Evolutionary conservation across 768 basidiomycete genomes (phyloP).

Genomic region (Nidula microcarpa): DNA sequence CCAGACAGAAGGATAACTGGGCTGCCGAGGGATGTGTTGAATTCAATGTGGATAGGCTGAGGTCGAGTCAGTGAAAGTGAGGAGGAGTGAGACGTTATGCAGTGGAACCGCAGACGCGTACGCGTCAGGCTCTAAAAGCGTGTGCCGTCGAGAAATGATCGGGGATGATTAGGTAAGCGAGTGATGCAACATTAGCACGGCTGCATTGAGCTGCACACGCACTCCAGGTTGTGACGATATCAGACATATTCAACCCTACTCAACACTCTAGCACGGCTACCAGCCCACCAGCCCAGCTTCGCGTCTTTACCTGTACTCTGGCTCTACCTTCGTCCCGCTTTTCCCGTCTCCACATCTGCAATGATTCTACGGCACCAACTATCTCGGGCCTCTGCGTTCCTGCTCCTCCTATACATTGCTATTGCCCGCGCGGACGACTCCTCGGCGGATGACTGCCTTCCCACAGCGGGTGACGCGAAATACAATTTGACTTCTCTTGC

Average conservation of each 20-base stretch:
- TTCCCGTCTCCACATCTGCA: not conserved
- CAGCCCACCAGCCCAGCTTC: not conserved
- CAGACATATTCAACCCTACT: no score
- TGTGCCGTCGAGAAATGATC: no score
- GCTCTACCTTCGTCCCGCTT: conserved; percentile 3
- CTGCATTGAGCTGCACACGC: no score
- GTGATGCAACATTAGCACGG: no score
- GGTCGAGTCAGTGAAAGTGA: no score
- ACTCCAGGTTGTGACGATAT: no score
- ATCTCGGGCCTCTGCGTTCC: conserved; percentile 8
- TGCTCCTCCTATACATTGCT: conserved; percentile 10
- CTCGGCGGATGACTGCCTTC: conserved; percentile 51
- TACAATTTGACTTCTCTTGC: conserved; percentile 61
- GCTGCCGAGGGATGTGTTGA: not conserved
- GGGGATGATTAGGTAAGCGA: no score
- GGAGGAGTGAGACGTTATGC: no score
- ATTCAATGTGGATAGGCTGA: no score
- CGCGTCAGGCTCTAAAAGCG: no score
- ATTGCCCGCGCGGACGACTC: conserved; percentile 30
- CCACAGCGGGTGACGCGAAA: conserved; percentile 32
- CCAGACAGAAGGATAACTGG: no score
- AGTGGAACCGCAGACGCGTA: no score
- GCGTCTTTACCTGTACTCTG: conserved; percentile 4
- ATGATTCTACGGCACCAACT: conserved; percentile 17
- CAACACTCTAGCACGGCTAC: not conserved